These are phyloP conservation scores for Lanmaoa pseudosensibilis DNA, from an alignment of 768 basidiomycete species.

Conservation along the genomic window DNA sequence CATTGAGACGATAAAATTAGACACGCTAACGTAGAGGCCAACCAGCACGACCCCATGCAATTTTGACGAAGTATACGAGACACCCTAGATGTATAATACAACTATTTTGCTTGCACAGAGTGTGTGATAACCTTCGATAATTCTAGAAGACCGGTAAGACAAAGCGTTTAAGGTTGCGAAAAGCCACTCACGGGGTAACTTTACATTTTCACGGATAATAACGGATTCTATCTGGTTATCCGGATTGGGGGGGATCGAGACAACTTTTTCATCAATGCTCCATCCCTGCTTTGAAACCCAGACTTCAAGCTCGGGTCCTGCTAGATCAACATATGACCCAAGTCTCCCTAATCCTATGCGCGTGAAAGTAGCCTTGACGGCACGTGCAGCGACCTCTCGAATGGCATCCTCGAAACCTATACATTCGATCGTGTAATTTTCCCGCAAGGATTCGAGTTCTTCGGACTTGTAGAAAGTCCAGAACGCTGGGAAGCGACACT, in stretches of 20 bases:
- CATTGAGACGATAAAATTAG: not conserved
- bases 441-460: constrained; percentile 66
- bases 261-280: constrained; percentile 58
- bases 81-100: not conserved
- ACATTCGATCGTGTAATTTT: constrained; percentile 85
- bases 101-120: constrained; percentile 53
- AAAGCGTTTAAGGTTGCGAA: not conserved
- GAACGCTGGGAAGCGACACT: constrained; percentile 87
- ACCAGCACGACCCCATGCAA: not conserved
- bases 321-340: constrained; percentile 67
- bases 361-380: constrained; percentile 77
- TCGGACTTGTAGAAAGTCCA: constrained; percentile 76
- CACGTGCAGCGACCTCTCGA: constrained; percentile 71
- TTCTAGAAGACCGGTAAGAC: constrained; percentile 44
- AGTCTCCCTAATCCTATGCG: constrained; percentile 67
- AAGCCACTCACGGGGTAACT: constrained; percentile 66
- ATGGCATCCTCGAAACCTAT: constrained; percentile 84
- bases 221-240: constrained; percentile 89
- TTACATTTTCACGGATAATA: constrained; percentile 80
- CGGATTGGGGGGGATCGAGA: constrained; percentile 74
- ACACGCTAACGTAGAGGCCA: not conserved
- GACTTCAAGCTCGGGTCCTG: constrained; percentile 58
- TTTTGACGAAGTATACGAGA: constrained; percentile 10
- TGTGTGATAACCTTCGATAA: constrained; percentile 76
- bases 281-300: constrained; percentile 70